Conservation (phyloP, 129 eudicot genomes). For the Rutidosis leptorrhynchoides region DNA sequence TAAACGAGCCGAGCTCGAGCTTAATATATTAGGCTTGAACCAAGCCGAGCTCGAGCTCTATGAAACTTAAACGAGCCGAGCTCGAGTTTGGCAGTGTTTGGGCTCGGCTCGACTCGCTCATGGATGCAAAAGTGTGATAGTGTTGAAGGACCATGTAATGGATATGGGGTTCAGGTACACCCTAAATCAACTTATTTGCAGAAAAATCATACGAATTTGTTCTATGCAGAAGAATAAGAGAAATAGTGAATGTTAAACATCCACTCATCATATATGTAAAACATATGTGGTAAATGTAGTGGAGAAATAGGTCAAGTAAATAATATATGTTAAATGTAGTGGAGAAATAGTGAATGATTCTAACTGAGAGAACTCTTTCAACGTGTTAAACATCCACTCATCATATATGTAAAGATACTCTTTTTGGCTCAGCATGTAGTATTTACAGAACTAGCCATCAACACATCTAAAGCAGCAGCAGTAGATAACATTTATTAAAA, state of each 20-base stretch:
- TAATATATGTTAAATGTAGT: too few relatives aligned
- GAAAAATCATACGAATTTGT: slow-evolving; percentile 9
- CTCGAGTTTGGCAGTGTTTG: too few relatives aligned
- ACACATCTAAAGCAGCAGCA: slow-evolving; percentile 25
- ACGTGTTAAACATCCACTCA: background rate
- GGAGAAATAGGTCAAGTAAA: too few relatives aligned
- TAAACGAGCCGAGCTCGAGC: background rate
- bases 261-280: too few relatives aligned
- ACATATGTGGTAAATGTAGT: too few relatives aligned
- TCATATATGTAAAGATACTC: background rate
- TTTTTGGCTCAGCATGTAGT: background rate
- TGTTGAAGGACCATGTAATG: slow-evolving; percentile 5
- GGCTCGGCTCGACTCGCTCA: too few relatives aligned
- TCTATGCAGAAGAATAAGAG: background rate
- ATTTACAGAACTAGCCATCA: slow-evolving; percentile 10
- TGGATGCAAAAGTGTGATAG: background rate
- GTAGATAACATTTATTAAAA: slow-evolving; percentile 25
- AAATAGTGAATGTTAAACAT: background rate
- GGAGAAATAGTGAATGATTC: too few relatives aligned
- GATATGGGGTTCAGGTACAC: background rate
- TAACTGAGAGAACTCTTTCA: background rate
- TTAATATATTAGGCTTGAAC: background rate
- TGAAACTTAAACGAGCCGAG: too few relatives aligned
- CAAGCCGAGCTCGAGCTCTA: background rate
- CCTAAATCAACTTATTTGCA: slow-evolving; percentile 24